A percentile compares a stretch with the other conserved stretches of the same genome.
phyloP scores from a whole-genome alignment of 2,329 filamentous ascomycete species.

The Hypoxylon sp. region DNA sequence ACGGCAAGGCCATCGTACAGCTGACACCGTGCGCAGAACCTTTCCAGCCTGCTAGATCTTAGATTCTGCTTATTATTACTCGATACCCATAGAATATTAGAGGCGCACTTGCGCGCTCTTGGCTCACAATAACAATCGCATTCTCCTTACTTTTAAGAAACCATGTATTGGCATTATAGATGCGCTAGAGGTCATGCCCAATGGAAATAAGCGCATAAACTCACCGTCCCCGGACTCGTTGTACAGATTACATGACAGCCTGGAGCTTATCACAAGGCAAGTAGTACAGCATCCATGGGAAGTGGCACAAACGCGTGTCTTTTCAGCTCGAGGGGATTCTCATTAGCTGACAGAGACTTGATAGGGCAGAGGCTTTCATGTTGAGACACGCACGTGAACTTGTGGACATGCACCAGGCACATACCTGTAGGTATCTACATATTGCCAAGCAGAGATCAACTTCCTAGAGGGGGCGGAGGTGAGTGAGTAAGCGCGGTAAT shows the following conservation, averaged over 20 bases:
- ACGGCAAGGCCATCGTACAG: conserved; percentile 42
- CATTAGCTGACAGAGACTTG: neutral
- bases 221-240: neutral
- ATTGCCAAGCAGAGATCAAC: conserved; percentile 17
- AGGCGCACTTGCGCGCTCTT: neutral
- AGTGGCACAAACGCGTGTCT: neutral
- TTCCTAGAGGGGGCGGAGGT: neutral
- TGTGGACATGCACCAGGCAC: neutral
- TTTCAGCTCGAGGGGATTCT: neutral
- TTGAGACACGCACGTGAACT: neutral
- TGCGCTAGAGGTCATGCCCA: neutral
- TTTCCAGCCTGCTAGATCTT: neutral
- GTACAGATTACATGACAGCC: neutral
- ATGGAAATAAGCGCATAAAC: neutral
- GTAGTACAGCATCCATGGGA: neutral
- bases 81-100: neutral
- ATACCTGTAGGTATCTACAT: neutral
- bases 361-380: too few species aligned
- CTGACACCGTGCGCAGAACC: conserved; percentile 29
- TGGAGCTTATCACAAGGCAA: neutral
- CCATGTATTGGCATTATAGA: neutral
- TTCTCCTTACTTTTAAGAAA: neutral
- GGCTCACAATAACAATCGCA: neutral
- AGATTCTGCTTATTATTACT: neutral
- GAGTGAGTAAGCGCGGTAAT: neutral